Evolutionary conservation across 257 asterid species (phyloP), one percentile per base, ranked within the genome.

Genomic region (Schizonepeta tenuifolia): DNA sequence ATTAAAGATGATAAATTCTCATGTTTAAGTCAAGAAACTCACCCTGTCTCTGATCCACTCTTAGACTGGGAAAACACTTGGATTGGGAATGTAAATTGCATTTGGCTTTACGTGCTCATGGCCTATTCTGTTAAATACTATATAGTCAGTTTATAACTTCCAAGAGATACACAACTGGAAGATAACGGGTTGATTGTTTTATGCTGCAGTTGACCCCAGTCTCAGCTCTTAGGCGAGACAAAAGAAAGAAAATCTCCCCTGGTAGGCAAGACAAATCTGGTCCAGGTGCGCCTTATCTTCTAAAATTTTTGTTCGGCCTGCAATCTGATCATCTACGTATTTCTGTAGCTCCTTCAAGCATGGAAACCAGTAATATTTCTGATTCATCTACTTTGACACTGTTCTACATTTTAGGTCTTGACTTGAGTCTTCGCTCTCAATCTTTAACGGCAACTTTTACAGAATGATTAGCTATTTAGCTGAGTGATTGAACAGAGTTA

Each of bases 401-500:
- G 51, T 21, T 62, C 53, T 18, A 36, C 33, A 5, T 7, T 40
- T 64, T 20, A 33, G 66, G 62, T 60, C 38, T 71, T 31, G 36
- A 31, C 38, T 71, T 61, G 38, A 2, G 21, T 47, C 38, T 14
- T 28, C 53, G 10, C 31, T 55, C 43, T 65, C 67, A 57, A 20
- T 36, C 51, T 51, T 33, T 43, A 31, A 46, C 12, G 60, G 68
- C 65, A 28, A 7, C 43, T 17, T 41, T 36, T 33, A 21, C 26
- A 55, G 55, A 58, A 58, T 67, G 35, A 58, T 61, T 40, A 31
- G 11, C 2, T 36, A 36, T 36, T 36, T 36, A 36, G 56, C 24
- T 24, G 65, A 75, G 64, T 67, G 54, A 61, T 75, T 75, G 71
- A 67, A 75, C 73, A 74, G 64, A 46, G 50, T 36, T 50, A 46